Conservation (phyloP, 2,329 filamentous ascomycete genomes). For the Madurella mycetomatis region DNA sequence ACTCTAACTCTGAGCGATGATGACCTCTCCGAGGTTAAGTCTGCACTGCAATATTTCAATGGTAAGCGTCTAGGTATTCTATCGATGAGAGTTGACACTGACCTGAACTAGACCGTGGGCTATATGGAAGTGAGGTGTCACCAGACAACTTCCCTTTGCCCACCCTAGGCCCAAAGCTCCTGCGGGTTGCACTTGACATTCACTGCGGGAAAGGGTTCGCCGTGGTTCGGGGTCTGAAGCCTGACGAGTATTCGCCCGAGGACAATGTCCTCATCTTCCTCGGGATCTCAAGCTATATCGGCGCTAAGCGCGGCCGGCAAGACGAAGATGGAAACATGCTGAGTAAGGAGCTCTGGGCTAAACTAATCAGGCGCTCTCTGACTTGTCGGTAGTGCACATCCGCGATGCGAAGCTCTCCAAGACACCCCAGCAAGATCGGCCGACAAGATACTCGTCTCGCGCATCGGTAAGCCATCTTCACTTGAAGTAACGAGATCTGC, state of each 20-base stretch:
- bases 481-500: rapidly evolving
- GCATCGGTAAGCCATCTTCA: constrained; percentile 16
- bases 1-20: constrained; percentile 23
- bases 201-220: constrained; percentile 60
- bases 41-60: constrained; percentile 29
- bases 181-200: constrained; percentile 48
- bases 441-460: constrained; percentile 21
- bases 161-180: constrained; percentile 49
- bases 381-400: constrained; percentile 45
- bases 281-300: constrained; percentile 61
- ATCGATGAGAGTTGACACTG: not conserved
- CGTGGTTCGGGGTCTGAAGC: constrained; percentile 58
- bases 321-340: constrained; percentile 61
- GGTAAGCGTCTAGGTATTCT: constrained; percentile 16
- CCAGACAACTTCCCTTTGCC: constrained; percentile 58
- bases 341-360: constrained; percentile 37
- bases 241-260: constrained; percentile 52
- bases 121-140: constrained; percentile 22
- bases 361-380: constrained; percentile 37
- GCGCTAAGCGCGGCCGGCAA: constrained; percentile 54
- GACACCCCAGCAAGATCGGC: constrained; percentile 23
- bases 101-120: constrained; percentile 10
- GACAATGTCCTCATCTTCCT: constrained; percentile 61
- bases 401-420: constrained; percentile 54
- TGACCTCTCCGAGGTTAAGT: constrained; percentile 29